Base-by-base conservation (phyloP, 805 yeast species). In the Metschnikowia gelsemii region DNA sequence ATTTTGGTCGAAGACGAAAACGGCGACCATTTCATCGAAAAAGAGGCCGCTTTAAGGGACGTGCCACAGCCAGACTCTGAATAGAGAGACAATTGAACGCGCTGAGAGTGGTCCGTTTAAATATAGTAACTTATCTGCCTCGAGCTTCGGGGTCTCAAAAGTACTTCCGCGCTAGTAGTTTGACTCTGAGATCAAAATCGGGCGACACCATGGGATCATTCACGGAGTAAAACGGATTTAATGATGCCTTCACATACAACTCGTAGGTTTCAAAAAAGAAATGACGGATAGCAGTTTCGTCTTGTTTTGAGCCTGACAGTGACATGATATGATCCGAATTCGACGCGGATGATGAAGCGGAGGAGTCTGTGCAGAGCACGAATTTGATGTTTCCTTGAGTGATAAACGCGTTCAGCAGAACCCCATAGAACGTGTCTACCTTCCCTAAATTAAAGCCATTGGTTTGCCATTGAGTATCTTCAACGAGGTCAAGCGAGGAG, bases 381-480 rank as follows among this genome's bases (percentile, higher is more conserved):
- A 91, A 78, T 59, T 88, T 88, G 52, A 87, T 76, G 56, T 88
- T 90, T 4, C 96, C 91, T 38, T 89, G 89, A 0, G 96, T 87
- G 29, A 91, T 73, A 58, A 80, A 93, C 3, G 91, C 95, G 41
- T 88, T 85, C n/a, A 91, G 78, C 35, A 74, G 68, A 50, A 81
- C 79, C 4, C 93, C 95, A 60, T 90, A 87, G 61, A 88, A 91
- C 26, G 82, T 80, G 63, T 93, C 99, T 14, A 91, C 78, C 32
- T 78, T 78, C 33, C 91, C 90, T 47, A 89, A 66, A 56, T 85
- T 83, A 48, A 84, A 70, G 32, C 75, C 70, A 48, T 72, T 78
- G 8, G 78, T 71, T 35, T 78, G 76, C 91, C 96, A 89, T 58
- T 89, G 97, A 2, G 80, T 64, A 54, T 90, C 96, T 49, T 93